phyloP scores from a whole-genome alignment of 768 basidiomycete species.

The Daedalea quercina region DNA sequence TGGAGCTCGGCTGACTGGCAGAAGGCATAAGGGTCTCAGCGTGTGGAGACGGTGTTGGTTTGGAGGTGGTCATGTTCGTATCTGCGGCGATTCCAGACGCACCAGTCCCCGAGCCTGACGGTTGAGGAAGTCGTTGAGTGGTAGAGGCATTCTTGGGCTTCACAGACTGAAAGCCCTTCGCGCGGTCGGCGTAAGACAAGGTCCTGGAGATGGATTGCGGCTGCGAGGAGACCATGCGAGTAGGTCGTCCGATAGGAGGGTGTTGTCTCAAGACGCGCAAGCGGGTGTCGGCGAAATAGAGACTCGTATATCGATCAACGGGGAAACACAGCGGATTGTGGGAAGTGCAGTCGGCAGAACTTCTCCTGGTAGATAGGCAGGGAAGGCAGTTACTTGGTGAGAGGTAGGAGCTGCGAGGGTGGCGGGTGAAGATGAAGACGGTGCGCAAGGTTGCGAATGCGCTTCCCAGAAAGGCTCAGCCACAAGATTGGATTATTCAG shows the following conservation, averaged over 20 bases:
- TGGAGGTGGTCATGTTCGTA: not conserved
- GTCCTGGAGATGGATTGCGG: conserved; percentile 24
- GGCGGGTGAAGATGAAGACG: no score
- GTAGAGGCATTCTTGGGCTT: conserved; percentile 6
- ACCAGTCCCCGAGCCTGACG: conserved; percentile 2
- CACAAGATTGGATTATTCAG: no score
- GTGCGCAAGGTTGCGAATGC: no score
- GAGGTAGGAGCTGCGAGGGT: no score
- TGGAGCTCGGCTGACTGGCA: conserved; percentile 1
- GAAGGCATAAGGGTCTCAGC: conserved; percentile 7
- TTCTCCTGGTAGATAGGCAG: no score
- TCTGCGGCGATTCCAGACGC: not conserved
- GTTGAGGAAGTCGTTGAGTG: conserved; percentile 7
- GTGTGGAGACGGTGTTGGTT: conserved; percentile 3
- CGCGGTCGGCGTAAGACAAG: conserved; percentile 45
- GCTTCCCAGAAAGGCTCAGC: no score
- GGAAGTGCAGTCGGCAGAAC: no score
- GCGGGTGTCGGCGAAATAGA: not conserved
- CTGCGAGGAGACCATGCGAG: conserved; percentile 23
- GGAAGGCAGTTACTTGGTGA: no score
- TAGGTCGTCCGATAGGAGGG: not conserved
- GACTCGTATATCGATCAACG: no score
- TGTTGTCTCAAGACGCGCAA: not conserved
- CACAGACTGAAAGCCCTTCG: conserved; percentile 31
- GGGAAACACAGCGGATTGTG: no score